Evolutionary conservation across 2,329 filamentous ascomycete species (phyloP).

Genomic region (Fusarium albosuccineum): DNA sequence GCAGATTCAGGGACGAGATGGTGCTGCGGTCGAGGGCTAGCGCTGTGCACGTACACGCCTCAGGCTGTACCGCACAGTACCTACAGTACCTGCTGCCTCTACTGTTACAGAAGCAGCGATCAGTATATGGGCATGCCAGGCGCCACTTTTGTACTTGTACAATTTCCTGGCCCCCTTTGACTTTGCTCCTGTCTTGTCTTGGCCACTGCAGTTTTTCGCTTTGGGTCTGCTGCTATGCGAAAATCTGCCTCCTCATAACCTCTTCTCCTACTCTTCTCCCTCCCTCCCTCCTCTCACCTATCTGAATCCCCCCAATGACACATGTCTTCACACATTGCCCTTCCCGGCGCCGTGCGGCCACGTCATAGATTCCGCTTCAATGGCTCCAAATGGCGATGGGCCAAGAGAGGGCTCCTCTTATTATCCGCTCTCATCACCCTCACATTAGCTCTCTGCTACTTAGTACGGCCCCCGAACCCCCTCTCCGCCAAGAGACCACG

Average conservation of each 20-base stretch:
- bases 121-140: neutral
- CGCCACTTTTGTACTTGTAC: neutral
- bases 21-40: no score
- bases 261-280: neutral
- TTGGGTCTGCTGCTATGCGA: conserved; percentile 1
- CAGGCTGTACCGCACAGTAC: neutral
- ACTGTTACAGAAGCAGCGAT: neutral
- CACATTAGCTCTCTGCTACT: conserved; percentile 26
- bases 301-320: conserved; percentile 20
- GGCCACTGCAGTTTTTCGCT: conserved; percentile 5
- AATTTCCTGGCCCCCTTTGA: neutral
- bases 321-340: conserved; percentile 32
- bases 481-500: neutral
- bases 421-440: conserved; percentile 12
- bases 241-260: neutral
- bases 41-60: no score
- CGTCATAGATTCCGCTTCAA: conserved; percentile 32
- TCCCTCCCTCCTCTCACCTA: neutral
- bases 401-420: conserved; percentile 21
- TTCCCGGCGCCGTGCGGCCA: conserved; percentile 32
- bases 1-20: no score
- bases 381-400: conserved; percentile 32
- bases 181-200: neutral
- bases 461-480: conserved; percentile 16
- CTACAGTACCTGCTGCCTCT: neutral